phyloP scores from a whole-genome alignment of 2,329 filamentous ascomycete species.

The Ophiostoma fasciatum region DNA sequence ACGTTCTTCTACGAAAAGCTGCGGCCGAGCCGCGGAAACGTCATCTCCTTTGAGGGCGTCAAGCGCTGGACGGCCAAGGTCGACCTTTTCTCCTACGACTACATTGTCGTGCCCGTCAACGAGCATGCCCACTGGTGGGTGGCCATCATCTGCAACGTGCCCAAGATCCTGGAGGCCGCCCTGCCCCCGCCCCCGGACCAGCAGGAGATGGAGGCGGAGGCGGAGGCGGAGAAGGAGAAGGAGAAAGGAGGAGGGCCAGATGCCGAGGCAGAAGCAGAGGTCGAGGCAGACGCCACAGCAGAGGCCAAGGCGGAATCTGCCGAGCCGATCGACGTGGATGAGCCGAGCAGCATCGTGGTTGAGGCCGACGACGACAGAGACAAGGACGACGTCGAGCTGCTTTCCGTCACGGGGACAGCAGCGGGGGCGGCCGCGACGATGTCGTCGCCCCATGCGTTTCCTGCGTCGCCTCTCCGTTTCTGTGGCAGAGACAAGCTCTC shows the following conservation, averaged over 20 bases:
- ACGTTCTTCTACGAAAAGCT: constrained; percentile 81
- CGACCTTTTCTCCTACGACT: constrained; percentile 75
- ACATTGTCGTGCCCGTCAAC: constrained; percentile 84
- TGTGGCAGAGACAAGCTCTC: neutral
- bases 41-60: constrained; percentile 73
- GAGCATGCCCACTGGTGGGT: constrained; percentile 84
- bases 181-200: neutral
- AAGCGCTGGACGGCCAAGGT: constrained; percentile 76
- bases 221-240: neutral
- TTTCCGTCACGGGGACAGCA: neutral
- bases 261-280: neutral
- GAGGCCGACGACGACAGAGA: neutral
- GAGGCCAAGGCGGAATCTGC: no score
- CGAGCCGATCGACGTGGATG: constrained; percentile 1
- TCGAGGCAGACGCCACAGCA: no score
- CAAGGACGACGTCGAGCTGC: neutral
- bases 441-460: no score
- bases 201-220: neutral
- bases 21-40: constrained; percentile 39
- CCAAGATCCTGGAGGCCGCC: constrained; percentile 34
- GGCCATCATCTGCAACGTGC: constrained; percentile 84
- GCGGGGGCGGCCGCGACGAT: no score
- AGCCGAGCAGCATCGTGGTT: neutral
- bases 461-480: neutral
- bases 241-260: no score